A percentile compares a stretch with the other conserved stretches of the same genome.
Conservation (phyloP, 345 rosid genomes). For the Salix koriyanagi region DNA sequence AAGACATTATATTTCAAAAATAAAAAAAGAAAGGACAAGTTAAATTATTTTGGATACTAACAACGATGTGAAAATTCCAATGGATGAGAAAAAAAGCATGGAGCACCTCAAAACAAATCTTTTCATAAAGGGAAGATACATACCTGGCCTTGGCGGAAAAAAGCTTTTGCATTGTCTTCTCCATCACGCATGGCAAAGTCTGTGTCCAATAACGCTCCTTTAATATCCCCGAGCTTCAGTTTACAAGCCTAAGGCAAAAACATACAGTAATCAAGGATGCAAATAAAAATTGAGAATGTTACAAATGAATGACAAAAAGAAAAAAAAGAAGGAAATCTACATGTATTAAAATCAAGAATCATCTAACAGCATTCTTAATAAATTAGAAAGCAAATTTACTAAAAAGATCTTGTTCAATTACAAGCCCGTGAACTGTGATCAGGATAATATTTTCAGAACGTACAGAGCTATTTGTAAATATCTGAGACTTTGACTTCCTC, state of each 20-base stretch:
- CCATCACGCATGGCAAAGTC: conserved; percentile 86
- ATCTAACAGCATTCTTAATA: not conserved
- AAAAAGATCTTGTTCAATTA: not conserved
- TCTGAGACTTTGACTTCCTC: conserved; percentile 77
- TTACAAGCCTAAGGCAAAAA: conserved; percentile 63
- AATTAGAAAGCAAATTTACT: not conserved
- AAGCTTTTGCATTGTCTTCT: conserved; percentile 75
- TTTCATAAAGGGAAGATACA: conserved; percentile 10
- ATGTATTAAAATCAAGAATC: not conserved
- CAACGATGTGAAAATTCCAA: not conserved
- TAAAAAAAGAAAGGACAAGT: not conserved
- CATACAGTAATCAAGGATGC: not conserved
- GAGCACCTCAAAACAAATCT: not conserved
- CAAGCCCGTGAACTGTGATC: not conserved
- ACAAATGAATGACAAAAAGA: not conserved
- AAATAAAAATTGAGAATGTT: not conserved
- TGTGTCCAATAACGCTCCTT: conserved; percentile 77
- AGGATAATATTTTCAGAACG: conserved; percentile 19
- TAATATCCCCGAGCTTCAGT: conserved; percentile 69
- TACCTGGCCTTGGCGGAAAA: conserved; percentile 94
- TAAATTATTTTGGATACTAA: too few species aligned
- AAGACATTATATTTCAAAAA: not conserved
- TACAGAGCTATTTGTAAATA: conserved; percentile 83
- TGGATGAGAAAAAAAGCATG: not conserved
- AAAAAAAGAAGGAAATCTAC: not conserved